phyloP scores from a whole-genome alignment of 2,329 filamentous ascomycete species.

The Alternaria ventricosa region DNA sequence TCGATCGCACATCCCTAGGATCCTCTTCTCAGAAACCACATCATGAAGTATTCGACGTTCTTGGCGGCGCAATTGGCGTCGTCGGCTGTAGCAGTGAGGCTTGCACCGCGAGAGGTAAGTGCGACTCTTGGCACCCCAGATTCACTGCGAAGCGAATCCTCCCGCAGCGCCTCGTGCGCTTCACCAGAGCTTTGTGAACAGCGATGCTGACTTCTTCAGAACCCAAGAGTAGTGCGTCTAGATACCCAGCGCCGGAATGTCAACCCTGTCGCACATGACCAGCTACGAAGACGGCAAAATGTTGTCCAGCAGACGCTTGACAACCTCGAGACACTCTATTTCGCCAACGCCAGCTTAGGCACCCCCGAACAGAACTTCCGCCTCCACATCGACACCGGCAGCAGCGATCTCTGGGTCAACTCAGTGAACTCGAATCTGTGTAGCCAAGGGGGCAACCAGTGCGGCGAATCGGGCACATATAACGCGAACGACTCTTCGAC shows the following conservation, averaged over 20 bases:
- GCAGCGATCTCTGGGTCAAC: conserved; percentile 72
- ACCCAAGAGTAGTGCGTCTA: conserved; percentile 57
- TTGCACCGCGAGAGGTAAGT: conserved; percentile 46
- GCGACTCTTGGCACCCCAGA: conserved; percentile 30
- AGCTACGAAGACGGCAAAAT: conserved; percentile 49
- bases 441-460: conserved; percentile 56
- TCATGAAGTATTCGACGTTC: conserved; percentile 43
- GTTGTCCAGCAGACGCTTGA: conserved; percentile 58
- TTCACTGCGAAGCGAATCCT: conserved; percentile 23
- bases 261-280: conserved; percentile 57
- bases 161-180: conserved; percentile 9
- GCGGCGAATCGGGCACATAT: conserved; percentile 70
- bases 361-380: conserved; percentile 63
- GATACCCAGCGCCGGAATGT: conserved; percentile 58
- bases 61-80: conserved; percentile 39
- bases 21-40: neutral
- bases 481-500: conserved; percentile 74
- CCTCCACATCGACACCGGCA: conserved; percentile 68
- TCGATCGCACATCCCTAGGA: conserved; percentile 4
- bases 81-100: conserved; percentile 35
- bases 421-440: conserved; percentile 68
- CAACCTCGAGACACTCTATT: conserved; percentile 67
- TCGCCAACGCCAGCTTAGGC: conserved; percentile 63
- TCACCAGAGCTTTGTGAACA: neutral
- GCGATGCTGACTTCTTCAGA: conserved; percentile 30